Evolutionary conservation across 2,329 filamentous ascomycete genomes (phyloP).

Genomic region (Arthrinium phaeospermum): DNA sequence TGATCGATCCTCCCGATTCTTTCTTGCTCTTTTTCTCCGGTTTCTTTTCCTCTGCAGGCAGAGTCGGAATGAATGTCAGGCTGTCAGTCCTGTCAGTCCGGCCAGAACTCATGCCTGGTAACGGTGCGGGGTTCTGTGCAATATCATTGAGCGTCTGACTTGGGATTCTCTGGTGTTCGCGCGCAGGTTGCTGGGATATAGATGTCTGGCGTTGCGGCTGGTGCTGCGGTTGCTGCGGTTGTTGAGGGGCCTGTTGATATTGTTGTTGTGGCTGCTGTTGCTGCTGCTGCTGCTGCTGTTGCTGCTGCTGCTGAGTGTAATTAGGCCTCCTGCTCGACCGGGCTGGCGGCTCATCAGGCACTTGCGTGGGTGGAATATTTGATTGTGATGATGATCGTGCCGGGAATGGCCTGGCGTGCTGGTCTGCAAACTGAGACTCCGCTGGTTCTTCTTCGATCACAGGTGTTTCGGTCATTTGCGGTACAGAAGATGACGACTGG

Average conservation of each 20-base stretch:
- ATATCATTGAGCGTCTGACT: slow-evolving; percentile 68
- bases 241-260: slow-evolving; percentile 23
- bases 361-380: slow-evolving; percentile 41
- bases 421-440: slow-evolving; percentile 30
- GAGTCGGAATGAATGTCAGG: slow-evolving; percentile 80
- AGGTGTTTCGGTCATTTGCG: slow-evolving; percentile 71
- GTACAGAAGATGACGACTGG: slow-evolving; percentile 44
- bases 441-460: slow-evolving; percentile 48
- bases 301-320: slow-evolving; percentile 37
- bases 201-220: slow-evolving; percentile 32
- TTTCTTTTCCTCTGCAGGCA: slow-evolving; percentile 73
- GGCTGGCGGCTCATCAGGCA: slow-evolving; percentile 51
- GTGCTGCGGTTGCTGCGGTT: slow-evolving; percentile 27
- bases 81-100: slow-evolving; percentile 81
- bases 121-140: slow-evolving; percentile 66
- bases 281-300: slow-evolving; percentile 30
- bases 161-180: slow-evolving; percentile 41
- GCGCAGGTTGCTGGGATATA: slow-evolving; percentile 30
- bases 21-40: slow-evolving; percentile 78
- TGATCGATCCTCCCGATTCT: slow-evolving; percentile 60
- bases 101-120: slow-evolving; percentile 69
- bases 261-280: slow-evolving; percentile 23
- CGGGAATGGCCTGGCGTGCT: slow-evolving; percentile 48
- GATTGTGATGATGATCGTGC: slow-evolving; percentile 58
- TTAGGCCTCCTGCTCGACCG: slow-evolving; percentile 51